Conservation (phyloP, 306 rosid genomes). For the Fragaria iinumae region DNA sequence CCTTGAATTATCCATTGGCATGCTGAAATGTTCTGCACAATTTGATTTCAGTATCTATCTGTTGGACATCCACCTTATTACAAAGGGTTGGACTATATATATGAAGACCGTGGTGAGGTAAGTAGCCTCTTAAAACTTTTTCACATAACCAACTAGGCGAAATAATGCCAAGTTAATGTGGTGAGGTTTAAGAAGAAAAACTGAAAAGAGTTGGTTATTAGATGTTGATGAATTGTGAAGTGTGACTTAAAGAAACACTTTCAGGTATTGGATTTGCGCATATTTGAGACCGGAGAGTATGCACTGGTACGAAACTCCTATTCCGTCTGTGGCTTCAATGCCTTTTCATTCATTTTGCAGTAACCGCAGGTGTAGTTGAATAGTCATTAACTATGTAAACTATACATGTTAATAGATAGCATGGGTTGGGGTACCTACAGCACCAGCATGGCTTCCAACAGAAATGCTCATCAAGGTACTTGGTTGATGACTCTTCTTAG, state of each 20-base stretch:
- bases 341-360: not conserved
- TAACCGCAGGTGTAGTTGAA: not conserved
- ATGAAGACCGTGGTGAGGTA: conserved; percentile 98
- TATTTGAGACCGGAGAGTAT: conserved; percentile 87
- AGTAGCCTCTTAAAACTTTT: not conserved
- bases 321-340: not conserved
- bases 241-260: conserved; percentile 13
- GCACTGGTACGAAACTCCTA: conserved; percentile 59
- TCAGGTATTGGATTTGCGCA: conserved; percentile 80
- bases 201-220: not conserved
- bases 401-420: conserved; percentile 47
- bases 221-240: not conserved
- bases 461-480: conserved; percentile 90
- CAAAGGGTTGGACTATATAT: conserved; percentile 94
- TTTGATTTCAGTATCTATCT: conserved; percentile 69
- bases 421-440: conserved; percentile 96
- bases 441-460: conserved; percentile 99
- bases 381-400: not conserved
- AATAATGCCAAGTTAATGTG: not conserved
- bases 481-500: not conserved
- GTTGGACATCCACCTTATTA: conserved; percentile 95
- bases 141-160: not conserved
- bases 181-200: not conserved
- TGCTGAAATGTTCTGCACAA: conserved; percentile 19
- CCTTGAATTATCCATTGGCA: not conserved